Base-by-base conservation (phyloP, 129 eudicot genomes). In the Lactuca saligna region DNA sequence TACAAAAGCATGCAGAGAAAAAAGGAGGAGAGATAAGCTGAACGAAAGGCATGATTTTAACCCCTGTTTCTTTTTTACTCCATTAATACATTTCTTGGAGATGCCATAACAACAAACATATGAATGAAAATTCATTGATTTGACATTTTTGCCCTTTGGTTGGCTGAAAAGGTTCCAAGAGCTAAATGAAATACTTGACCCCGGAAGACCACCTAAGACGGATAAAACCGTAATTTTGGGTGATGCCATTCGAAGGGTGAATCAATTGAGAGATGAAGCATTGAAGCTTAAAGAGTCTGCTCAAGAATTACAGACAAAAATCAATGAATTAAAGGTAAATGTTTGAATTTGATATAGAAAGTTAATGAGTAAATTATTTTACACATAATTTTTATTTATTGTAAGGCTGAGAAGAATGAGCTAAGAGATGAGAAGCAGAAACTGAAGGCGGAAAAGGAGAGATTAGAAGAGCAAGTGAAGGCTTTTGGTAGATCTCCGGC, bases 1-100 rank as follows among this genome's bases (percentile, higher is more conserved):
- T 64, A 78, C 94, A 35, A 87, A 83, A 77, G 89, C 94, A 14
- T 71, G 83, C 60, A 79, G 81, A 77, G 94, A 87, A 57, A 87
- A 87, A 62, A 61, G 75, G 72, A 86, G 94, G 16, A 81, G 94
- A 71, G 87, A 81, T 54, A 79, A 60, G 62, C 78, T 87, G 39
- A 87, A 87, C 70, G 89, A 87, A 50, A 87, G 70, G 94, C 51
- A 73, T 41, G 74, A 25, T 25, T 70, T 61, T 72, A 46, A 0
- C 1, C 51, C 8, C 7, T 46, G 9, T 66, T 33, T 32, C 15
- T 50, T 50, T 1, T 31, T 31, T 8, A 6, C 14, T 41, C 5
- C 7, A 46, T 46, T 3, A 46, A 10, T 25, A 25, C 1, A 25
- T 20, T 20, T 20, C 20, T n/a, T n/a, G n/a, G n/a, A n/a, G n/a